Evolutionary conservation across 441 rosid genomes (phyloP), one percentile per base, ranked within the genome.

Genomic region (Pelargonium myrrhifolium): DNA sequence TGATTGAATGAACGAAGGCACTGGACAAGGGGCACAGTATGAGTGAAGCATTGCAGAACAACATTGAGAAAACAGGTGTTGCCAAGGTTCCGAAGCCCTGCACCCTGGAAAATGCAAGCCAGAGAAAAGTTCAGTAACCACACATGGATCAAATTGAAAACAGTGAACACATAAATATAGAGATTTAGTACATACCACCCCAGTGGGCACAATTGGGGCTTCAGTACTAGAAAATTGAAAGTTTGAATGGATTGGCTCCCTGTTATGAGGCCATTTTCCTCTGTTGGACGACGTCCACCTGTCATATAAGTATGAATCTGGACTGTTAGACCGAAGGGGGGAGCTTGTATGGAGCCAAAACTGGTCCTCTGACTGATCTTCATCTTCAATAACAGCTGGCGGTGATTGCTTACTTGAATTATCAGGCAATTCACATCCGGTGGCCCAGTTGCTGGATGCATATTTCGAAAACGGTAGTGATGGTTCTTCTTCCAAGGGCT

Each of bases 41-140:
- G 98, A 9, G 97, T 89, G 61, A 92, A 72, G 74, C 99, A 92
- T 67, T 94, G 99, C 74, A 94, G 74, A 40, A 92, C 83, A 3
- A 92, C 87, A 70, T 92, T 94, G 26, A 94, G 63, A 69, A 86
- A 94, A 79, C 99, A 94, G 1, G 90, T 87, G 75, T 89, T 88
- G 20, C 98, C 99, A 62, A 84, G 71, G 79, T 94, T 94, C 21
- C 11, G 68, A 56, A 94, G 83, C 39, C 97, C 98, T 39, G 91
- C 91, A 18, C 97, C 99, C 99, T 94, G 75, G 58, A 64, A 71
- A 68, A 45, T 21, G 1, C 55, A 59, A 56, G 66, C 51, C 17
- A 62, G n/a, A 60, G 20, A 4, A 3, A 49, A 49, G 4, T 4
- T n/a, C 56, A 49, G 17, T 15, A n/a, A n/a, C n/a, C 56, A 49